Evolutionary conservation across 2,329 filamentous ascomycete genomes (phyloP).

Genomic region (Cordyceps pruinosa): DNA sequence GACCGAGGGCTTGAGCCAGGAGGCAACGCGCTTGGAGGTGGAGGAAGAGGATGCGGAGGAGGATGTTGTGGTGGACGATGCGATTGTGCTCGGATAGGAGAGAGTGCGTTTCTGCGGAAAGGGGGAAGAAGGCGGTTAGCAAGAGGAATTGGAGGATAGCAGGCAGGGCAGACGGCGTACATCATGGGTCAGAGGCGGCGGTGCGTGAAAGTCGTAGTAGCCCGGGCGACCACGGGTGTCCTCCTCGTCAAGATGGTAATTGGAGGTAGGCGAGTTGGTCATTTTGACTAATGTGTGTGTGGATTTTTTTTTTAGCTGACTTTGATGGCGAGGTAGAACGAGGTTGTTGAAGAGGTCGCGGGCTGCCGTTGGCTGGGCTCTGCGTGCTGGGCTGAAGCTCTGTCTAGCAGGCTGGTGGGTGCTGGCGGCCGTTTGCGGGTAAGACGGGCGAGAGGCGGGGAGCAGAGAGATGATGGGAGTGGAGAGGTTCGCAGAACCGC

Average conservation of each 20-base stretch:
- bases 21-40: slow-evolving; percentile 24
- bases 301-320: neutral
- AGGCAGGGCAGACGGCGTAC: neutral
- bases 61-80: slow-evolving; percentile 23
- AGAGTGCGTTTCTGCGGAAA: slow-evolving; percentile 4
- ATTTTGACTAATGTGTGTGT: neutral
- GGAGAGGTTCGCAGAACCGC: neutral
- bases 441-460: neutral
- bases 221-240: slow-evolving; percentile 10
- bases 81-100: slow-evolving; percentile 20
- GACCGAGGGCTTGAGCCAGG: slow-evolving; percentile 24
- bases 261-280: neutral
- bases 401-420: no score
- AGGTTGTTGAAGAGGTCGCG: neutral
- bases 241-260: slow-evolving; percentile 5
- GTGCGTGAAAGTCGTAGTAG: slow-evolving; percentile 13
- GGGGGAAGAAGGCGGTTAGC: neutral
- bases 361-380: no score
- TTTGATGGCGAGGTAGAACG: neutral
- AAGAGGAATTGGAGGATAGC: neutral
- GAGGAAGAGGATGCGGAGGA: slow-evolving; percentile 17
- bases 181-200: slow-evolving; percentile 4
- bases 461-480: neutral
- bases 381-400: no score
- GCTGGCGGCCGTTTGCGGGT: neutral